These are phyloP conservation scores for Ampelomyces quisqualis DNA, from an alignment of 2,329 filamentous ascomycete genomes.

Conservation along the genomic window DNA sequence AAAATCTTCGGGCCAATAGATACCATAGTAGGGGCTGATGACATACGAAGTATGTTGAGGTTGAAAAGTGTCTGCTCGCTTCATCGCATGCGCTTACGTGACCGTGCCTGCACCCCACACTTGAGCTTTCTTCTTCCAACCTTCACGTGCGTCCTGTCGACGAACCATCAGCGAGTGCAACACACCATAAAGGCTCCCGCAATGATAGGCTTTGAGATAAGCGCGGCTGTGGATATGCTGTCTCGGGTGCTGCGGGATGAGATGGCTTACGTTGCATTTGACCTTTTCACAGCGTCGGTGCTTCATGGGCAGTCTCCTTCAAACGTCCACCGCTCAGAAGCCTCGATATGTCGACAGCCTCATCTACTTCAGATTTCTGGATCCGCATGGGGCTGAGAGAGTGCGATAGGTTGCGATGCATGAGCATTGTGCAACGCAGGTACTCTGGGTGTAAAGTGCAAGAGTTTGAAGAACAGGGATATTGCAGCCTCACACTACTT, in stretches of 20 bases:
- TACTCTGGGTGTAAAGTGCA: slow-evolving; percentile 7
- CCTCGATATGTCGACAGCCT: background rate
- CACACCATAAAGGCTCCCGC: slow-evolving; percentile 12
- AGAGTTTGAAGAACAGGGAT: slow-evolving; percentile 12
- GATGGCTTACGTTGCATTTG: background rate
- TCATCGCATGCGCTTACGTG: slow-evolving; percentile 9
- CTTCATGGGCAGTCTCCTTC: background rate
- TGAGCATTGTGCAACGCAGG: slow-evolving; percentile 3
- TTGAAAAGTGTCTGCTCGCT: too few species aligned
- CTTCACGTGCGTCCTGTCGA: slow-evolving; percentile 13
- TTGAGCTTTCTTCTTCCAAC: slow-evolving; percentile 9
- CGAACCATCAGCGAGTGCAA: slow-evolving; percentile 17
- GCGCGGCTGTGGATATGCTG: background rate
- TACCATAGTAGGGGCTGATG: slow-evolving; percentile 2
- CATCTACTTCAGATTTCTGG: slow-evolving; percentile 1
- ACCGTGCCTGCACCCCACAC: slow-evolving; percentile 12
- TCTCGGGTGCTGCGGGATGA: slow-evolving; percentile 6
- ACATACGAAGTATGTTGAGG: too few species aligned
- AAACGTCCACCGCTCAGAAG: too few species aligned
- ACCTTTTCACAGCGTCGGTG: background rate
- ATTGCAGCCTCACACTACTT: slow-evolving; percentile 15
- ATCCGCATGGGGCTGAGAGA: background rate
- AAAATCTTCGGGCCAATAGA: background rate
- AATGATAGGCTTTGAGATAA: background rate
- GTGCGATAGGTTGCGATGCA: background rate